Base-by-base conservation (phyloP, 345 rosid genomes). In the Iberis pinnata region DNA sequence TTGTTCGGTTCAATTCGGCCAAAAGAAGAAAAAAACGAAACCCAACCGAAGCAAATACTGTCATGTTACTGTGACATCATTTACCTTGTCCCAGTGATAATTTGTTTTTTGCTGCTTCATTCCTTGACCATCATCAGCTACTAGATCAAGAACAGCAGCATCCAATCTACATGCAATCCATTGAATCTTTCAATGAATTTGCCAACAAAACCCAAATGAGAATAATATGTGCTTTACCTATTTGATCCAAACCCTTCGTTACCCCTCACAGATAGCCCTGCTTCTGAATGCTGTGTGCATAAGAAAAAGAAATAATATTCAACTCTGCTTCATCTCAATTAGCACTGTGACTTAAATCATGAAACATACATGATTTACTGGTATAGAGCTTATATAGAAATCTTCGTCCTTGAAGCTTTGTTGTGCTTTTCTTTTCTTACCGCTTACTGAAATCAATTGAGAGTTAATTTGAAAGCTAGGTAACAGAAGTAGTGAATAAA, bases 31-130 rank as follows among this genome's bases (percentile, higher is more conserved):
- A n/a, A n/a, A n/a, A n/a, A n/a, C n/a, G n/a, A n/a, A n/a, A n/a
- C n/a, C n/a, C n/a, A n/a, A n/a, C n/a, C n/a, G n/a, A n/a, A n/a
- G n/a, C n/a, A n/a, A n/a, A n/a, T n/a, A n/a, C n/a, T n/a, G n/a
- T n/a, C n/a, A n/a, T n/a, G n/a, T n/a, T n/a, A n/a, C n/a, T n/a
- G n/a, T n/a, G n/a, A n/a, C n/a, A 54, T 22, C 18, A 16, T 17
- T 58, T 71, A 92, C 98, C 97, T 81, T 88, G 73, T 92, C 98
- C 98, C 98, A 92, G 56, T 92, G 98, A 61, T 63, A 83, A 55
- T 60, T 60, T 18, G 81, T 18, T 72, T 81, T 75, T 65, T 88
- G 97, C 72, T 88, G 87, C 70, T 80, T 80, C 72, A 85, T 62
- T 43, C 94, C 97, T 53, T 22, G 73, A 46, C 80, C 69, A 68